Base-by-base conservation (phyloP, 176 grass and related monocot genomes). In the Rhynchospora breviuscula region DNA sequence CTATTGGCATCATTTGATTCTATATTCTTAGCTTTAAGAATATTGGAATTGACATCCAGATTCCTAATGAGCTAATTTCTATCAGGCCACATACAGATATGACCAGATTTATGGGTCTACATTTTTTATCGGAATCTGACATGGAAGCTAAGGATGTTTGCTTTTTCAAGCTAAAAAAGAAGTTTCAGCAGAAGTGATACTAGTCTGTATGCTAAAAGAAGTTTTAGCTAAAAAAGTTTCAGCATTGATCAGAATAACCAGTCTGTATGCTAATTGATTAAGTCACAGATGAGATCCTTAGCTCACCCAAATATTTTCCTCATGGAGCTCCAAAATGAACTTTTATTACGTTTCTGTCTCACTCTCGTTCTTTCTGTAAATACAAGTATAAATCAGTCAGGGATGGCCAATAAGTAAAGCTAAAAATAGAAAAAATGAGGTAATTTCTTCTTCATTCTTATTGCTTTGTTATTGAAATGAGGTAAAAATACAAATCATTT, bases 301-400 rank as follows among this genome's bases (percentile, higher is more conserved):
- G 65, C 71, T 47, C 82, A 92, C 95, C 95, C 70, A 87, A 97
- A 97, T 33, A 92, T 82, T 87, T 92, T 92, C 84, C 81, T 88
- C 65, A 97, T 46, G 12, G 61, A 89, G 53, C 80, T 79, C 92
- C 78, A 92, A 13, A 89, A 75, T 33, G 91, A 90, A 46, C 40
- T 25, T 85, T 88, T 87, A 53, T 79, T 89, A 83, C 49, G 67
- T 84, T 52, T 45, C 86, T 60, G 23, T 80, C 59, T 64, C 18
- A 54, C 82, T 68, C 17, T 22, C 8, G 12, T 46, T 4, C n/a
- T 63, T 60, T 80, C 78, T 80, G 29, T 57, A 31, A 79, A 44
- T 43, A 80, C 9, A 80, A 59, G 17, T 19, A 58, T 22, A 19
- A 43, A 71, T 71, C 9, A 71, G 35, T 22, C 43, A 71, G 43